A percentile compares a stretch with the other conserved stretches of the same genome.
These are phyloP conservation scores for Samsoniella hepiali DNA, from an alignment of 2,329 filamentous ascomycete species.

Conservation along the genomic window DNA sequence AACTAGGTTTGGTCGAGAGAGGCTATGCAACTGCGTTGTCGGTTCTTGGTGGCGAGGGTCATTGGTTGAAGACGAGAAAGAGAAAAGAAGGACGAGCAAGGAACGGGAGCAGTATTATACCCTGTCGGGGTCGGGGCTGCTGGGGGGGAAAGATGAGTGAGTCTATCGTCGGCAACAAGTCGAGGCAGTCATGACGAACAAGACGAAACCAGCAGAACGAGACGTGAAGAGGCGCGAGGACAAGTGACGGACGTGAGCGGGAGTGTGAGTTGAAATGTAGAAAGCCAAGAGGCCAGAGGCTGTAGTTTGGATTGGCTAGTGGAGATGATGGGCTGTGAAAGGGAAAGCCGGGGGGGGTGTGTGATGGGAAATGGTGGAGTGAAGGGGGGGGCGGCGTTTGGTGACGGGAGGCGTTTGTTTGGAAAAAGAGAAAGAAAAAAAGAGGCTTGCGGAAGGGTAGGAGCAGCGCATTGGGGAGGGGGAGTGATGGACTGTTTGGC, in stretches of 20 bases:
- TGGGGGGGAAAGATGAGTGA: neutral
- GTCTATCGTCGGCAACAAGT: neutral
- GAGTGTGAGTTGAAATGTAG: conserved; percentile 13
- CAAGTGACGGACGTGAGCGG: neutral
- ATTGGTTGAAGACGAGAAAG: conserved; percentile 1
- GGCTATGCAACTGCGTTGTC: conserved; percentile 13
- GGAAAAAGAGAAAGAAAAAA: neutral
- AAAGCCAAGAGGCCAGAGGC: conserved; percentile 5
- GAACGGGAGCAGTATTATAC: neutral
- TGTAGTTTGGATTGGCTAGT: neutral
- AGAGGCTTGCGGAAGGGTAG: neutral
- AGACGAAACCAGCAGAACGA: neutral
- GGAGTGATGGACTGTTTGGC: neutral
- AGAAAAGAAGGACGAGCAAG: neutral
- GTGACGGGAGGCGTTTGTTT: neutral
- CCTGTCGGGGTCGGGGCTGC: neutral
- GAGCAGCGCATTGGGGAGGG: neutral
- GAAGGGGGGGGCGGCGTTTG: neutral
- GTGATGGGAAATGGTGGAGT: neutral
- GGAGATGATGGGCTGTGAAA: conserved; percentile 11
- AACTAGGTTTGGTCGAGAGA: conserved; percentile 7
- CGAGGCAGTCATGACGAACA: conserved; percentile 13
- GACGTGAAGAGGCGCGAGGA: neutral
- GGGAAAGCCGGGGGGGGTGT: neutral
- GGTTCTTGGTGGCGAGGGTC: conserved; percentile 8